These are phyloP conservation scores for Phytophthora quininea DNA, from an alignment of 352 stramenopile species.

Conservation along the genomic window DNA sequence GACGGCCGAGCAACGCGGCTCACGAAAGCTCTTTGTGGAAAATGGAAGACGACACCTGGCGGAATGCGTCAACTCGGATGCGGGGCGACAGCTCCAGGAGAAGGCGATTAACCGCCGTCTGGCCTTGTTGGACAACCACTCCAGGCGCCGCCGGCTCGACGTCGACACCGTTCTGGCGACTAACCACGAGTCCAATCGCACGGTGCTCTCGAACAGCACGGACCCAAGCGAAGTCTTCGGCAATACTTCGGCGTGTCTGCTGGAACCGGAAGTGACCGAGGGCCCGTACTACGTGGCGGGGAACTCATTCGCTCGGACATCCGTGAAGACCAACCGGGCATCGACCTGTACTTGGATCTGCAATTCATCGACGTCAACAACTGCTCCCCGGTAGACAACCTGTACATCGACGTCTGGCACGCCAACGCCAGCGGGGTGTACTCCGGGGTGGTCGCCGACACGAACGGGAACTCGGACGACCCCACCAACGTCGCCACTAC, in stretches of 20 bases:
- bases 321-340: slow-evolving; percentile 25
- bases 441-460: slow-evolving; percentile 23
- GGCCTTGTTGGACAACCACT: slow-evolving; percentile 5
- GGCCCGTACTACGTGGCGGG: slow-evolving; percentile 29
- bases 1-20: background rate
- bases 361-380: slow-evolving; percentile 34
- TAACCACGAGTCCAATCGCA: slow-evolving; percentile 23
- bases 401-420: slow-evolving; percentile 30
- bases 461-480: slow-evolving; percentile 22
- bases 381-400: slow-evolving; percentile 17
- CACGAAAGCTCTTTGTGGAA: slow-evolving; percentile 18
- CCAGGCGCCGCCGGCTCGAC: slow-evolving; percentile 17
- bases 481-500: slow-evolving; percentile 25
- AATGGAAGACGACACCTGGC: slow-evolving; percentile 22
- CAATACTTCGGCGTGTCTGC: slow-evolving; percentile 14
- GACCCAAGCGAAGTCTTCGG: slow-evolving; percentile 18
- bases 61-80: slow-evolving; percentile 18
- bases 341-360: slow-evolving; percentile 27
- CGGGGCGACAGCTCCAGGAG: slow-evolving; percentile 17
- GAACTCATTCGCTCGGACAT: slow-evolving; percentile 30
- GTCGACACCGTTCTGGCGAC: slow-evolving; percentile 19
- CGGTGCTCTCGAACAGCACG: slow-evolving; percentile 14
- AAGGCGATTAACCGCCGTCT: slow-evolving; percentile 16
- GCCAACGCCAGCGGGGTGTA: slow-evolving; percentile 22
- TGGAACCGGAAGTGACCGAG: slow-evolving; percentile 28